These are phyloP conservation scores for Bipolaris cookei DNA, from an alignment of 2,329 filamentous ascomycete species.

Conservation along the genomic window DNA sequence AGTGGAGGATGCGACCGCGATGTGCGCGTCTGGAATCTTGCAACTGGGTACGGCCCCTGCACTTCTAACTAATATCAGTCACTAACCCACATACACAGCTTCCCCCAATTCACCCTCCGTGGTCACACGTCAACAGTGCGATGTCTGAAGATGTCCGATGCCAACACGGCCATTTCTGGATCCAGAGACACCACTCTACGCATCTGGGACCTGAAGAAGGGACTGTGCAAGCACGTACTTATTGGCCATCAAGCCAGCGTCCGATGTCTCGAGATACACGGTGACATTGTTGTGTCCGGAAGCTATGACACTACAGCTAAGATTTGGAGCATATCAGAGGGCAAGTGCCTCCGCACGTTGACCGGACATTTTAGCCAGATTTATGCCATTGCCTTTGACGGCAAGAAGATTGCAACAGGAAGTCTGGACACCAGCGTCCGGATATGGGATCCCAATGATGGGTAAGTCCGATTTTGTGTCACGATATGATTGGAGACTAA, in stretches of 20 bases:
- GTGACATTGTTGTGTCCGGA: conserved; percentile 95
- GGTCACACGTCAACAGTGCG: conserved; percentile 97
- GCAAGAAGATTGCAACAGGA: conserved; percentile 88
- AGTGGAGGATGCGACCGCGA: conserved; percentile 97
- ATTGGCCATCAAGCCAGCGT: conserved; percentile 96
- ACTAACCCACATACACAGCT: conserved; percentile 28
- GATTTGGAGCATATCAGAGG: conserved; percentile 97
- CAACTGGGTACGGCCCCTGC: conserved; percentile 72
- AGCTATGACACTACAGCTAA: conserved; percentile 97
- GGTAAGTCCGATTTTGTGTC: conserved; percentile 61
- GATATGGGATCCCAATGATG: conserved; percentile 92
- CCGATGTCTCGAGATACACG: conserved; percentile 92
- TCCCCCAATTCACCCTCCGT: conserved; percentile 67
- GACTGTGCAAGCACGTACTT: conserved; percentile 87
- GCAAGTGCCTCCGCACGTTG: conserved; percentile 86
- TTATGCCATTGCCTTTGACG: conserved; percentile 97
- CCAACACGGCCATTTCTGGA: conserved; percentile 92
- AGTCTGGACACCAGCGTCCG: conserved; percentile 95
- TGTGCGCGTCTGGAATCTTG: conserved; percentile 95
- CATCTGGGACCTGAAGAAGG: conserved; percentile 91
- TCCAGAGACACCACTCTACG: conserved; percentile 93
- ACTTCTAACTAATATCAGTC: background rate
- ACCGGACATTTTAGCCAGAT: conserved; percentile 98
- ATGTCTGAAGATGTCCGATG: conserved; percentile 96
- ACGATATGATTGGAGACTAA: conserved; percentile 16